Base-by-base conservation (phyloP, 192 early-diverging fungal species). In the Pilaira anomala region DNA sequence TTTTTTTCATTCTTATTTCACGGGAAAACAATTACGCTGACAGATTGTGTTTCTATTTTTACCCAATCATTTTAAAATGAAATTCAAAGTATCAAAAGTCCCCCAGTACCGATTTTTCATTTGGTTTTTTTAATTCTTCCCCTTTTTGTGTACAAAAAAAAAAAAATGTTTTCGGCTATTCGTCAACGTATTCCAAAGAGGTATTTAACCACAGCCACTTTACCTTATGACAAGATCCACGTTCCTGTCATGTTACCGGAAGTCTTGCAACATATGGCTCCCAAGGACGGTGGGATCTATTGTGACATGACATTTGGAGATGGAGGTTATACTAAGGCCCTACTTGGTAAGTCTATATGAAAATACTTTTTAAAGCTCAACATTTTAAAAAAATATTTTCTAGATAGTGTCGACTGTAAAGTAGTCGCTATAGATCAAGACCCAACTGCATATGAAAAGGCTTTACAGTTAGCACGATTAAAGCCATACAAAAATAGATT, bases 401-500 rank as follows among this genome's bases (percentile, higher is more conserved):
- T 62, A 76, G 74, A 77, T 44, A 50, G 48, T 5, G 76, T 75
- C 30, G 69, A 78, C 61, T 84, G 85, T 61, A 74, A 62, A 28
- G 87, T 91, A 4, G 69, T 89, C 9, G 89, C 87, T 2, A 57
- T 91, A 19, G 89, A 91, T 59, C 86, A 85, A 67, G 89, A 91
- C 57, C 89, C 87, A 3, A 53, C 46, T 21, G 89, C 89, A 3
- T 73, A 81, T 44, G 76, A 85, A 36, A 74, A 78, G 36, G 86
- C 86, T 7, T 54, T 65, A 50, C 48, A 61, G 29, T 58, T 91
- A 54, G 76, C 83, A 82, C 55, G 73, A 57, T 69, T 78, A 65
- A 53, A 42, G 19, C 50, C n/a, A 33, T 46, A 56, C 24, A 78
- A 74, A 6, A 79, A 74, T 6, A 76, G 89, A 0, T 48, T 91